Evolutionary conservation across 2,329 filamentous ascomycete genomes (phyloP).

Genomic region (Tolypocladium ovalisporum): DNA sequence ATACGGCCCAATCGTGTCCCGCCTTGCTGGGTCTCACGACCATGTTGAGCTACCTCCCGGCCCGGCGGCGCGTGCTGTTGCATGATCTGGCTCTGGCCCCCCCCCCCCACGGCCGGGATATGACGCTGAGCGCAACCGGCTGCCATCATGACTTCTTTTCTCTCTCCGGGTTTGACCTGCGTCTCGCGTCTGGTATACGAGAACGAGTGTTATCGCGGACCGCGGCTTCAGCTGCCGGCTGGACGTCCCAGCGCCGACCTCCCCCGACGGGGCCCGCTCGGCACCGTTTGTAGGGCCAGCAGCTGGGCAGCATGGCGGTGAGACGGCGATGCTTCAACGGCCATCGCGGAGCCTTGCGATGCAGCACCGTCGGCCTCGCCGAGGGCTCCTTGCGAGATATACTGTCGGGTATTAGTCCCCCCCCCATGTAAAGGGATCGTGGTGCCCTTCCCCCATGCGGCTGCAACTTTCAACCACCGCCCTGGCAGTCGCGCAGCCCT

Average conservation of each 20-base stretch:
- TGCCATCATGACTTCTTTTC: neutral
- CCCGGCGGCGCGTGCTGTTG: neutral
- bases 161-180: too few species aligned
- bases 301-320: neutral
- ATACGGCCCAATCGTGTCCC: neutral
- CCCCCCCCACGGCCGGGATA: too few species aligned
- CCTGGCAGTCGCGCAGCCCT: neutral
- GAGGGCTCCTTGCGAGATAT: neutral
- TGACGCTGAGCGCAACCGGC: too few species aligned
- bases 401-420: neutral
- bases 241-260: too few species aligned
- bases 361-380: too few species aligned
- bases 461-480: neutral
- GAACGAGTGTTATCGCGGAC: too few species aligned
- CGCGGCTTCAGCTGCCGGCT: neutral
- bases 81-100: too few species aligned
- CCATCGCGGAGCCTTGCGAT: neutral
- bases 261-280: too few species aligned
- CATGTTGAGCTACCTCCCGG: neutral
- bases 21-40: neutral
- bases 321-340: too few species aligned
- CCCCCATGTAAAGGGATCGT: too few species aligned
- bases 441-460: neutral
- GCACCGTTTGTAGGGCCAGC: too few species aligned
- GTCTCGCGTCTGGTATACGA: too few species aligned